Base-by-base conservation (phyloP, 225 moss, liverwort and hornwort genomes). In the Marchantia polymorpha region DNA sequence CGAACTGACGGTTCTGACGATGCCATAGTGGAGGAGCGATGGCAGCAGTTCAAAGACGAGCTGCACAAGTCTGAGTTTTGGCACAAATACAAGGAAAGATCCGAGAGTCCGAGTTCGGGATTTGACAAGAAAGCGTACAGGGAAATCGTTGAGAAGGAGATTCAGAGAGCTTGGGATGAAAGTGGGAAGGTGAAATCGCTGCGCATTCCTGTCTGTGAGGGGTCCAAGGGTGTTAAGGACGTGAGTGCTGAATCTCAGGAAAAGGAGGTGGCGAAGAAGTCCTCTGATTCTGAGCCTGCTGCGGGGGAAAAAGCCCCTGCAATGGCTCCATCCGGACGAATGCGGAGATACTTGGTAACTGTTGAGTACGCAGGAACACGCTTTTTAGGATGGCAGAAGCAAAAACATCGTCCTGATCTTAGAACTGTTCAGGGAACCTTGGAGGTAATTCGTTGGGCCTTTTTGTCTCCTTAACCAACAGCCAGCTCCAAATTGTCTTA, bases 361-460 rank as follows among this genome's bases (percentile, higher is more conserved):
- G 83, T 96, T 31, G 96, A 96, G 81, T 96, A 96, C 48, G 83
- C 91, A 67, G 96, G 96, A 74, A 91, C 88, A 46, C 91, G 86
- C 17, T 96, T 94, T 54, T 87, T 92, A 12, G 96, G 96, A 4
- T 96, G 92, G 78, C 96, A 96, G 79, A 91, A 91, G 83, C 96
- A 96, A 83, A 90, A 88, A 69, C 79, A 79, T 78, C 81, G 83
- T 51, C 77, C 87, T 17, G 84, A 86, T 27, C 81, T 92, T 75
- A 90, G 92, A 66, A 96, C 96, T 64, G 91, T 96, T 27, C 96
- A 96, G 80, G 96, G 96, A 16, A 86, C 83, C 22, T 81, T 96
- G 27, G 96, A 96, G 90, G 96, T 96, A 79, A 29, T 30, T 16
- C 20, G 12, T 25, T 56, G 11, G 51, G 25, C 52, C 8, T n/a